Percentiles rank a stretch among this genome's conserved stretches.
These are phyloP conservation scores for Albugo candida DNA, from an alignment of 352 stramenopile species.

Conservation along the genomic window DNA sequence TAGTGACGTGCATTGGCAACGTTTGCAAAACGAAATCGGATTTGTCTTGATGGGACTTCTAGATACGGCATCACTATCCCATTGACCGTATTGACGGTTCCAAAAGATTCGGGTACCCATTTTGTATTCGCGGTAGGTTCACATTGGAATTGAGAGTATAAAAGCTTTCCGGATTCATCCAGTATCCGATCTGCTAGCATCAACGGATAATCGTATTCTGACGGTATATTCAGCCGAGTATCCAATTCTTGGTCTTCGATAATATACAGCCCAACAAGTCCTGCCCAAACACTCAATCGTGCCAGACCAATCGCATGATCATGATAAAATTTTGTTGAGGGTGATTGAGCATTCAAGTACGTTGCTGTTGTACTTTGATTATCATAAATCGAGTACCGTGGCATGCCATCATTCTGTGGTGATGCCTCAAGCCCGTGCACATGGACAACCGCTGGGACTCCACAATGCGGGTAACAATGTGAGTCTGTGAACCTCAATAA, in stretches of 20 bases:
- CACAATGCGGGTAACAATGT: conserved; percentile 42
- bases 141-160: conserved; percentile 53
- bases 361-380: conserved; percentile 33
- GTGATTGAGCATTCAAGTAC: conserved; percentile 53
- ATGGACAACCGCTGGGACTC: conserved; percentile 31
- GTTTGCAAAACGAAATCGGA: conserved; percentile 37
- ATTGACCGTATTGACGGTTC: conserved; percentile 40
- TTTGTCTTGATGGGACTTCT: conserved; percentile 30
- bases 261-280: conserved; percentile 37
- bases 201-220: conserved; percentile 33
- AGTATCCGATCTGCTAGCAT: conserved; percentile 30
- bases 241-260: conserved; percentile 29
- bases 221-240: conserved; percentile 19
- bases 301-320: conserved; percentile 49
- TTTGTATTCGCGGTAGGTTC: conserved; percentile 15
- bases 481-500: conserved; percentile 23
- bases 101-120: conserved; percentile 46
- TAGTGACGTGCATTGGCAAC: conserved; percentile 47
- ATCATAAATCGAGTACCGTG: conserved; percentile 31
- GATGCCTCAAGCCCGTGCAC: conserved; percentile 48
- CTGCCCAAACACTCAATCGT: conserved; percentile 39
- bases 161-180: conserved; percentile 23
- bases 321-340: conserved; percentile 49
- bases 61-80: conserved; percentile 51
- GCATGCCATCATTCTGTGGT: conserved; percentile 36